phyloP scores from a whole-genome alignment of 139 green algal genomes.

The Chlamydomonas sphaeroides region DNA sequence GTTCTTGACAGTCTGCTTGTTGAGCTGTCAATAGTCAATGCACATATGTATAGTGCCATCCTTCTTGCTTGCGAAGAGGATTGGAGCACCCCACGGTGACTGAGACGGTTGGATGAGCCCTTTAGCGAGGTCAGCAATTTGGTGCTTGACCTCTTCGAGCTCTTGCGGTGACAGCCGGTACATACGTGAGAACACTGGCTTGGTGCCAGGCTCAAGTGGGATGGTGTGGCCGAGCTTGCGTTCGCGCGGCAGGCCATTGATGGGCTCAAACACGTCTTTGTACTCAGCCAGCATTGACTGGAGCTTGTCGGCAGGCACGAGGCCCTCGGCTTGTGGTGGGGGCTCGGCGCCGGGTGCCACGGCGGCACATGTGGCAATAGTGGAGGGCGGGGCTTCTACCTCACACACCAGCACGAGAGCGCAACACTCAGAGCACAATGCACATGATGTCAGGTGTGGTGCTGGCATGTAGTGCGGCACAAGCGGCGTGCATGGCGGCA shows the following conservation, averaged over 20 bases:
- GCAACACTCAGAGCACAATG: too few relatives aligned
- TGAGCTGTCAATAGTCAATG: slow-evolving; percentile 61
- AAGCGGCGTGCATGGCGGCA: too few relatives aligned
- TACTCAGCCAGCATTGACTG: not conserved
- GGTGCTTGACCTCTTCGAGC: not conserved
- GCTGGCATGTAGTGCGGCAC: too few relatives aligned
- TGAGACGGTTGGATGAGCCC: slow-evolving; percentile 40
- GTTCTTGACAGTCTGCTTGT: slow-evolving; percentile 35
- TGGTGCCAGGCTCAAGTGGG: too few relatives aligned
- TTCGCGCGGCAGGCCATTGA: too few relatives aligned
- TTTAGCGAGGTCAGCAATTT: slow-evolving; percentile 14
- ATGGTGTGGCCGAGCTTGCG: too few relatives aligned
- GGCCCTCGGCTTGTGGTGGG: too few relatives aligned
- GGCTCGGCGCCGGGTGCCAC: too few relatives aligned
- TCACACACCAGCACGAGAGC: too few relatives aligned
- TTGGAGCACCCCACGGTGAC: slow-evolving; percentile 53
- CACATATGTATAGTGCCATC: slow-evolving; percentile 47
- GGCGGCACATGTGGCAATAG: too few relatives aligned
- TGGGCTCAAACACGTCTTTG: not conserved
- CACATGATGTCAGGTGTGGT: too few relatives aligned
- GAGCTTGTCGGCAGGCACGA: not conserved
- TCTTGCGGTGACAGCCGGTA: not conserved
- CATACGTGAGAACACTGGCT: not conserved
- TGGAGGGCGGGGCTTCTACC: too few relatives aligned
- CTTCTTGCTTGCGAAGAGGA: slow-evolving; percentile 62